Percentiles rank a stretch among this genome's conserved stretches.
Conservation (phyloP, 2,329 filamentous ascomycete species). For the Nigrospora sphaerica region DNA sequence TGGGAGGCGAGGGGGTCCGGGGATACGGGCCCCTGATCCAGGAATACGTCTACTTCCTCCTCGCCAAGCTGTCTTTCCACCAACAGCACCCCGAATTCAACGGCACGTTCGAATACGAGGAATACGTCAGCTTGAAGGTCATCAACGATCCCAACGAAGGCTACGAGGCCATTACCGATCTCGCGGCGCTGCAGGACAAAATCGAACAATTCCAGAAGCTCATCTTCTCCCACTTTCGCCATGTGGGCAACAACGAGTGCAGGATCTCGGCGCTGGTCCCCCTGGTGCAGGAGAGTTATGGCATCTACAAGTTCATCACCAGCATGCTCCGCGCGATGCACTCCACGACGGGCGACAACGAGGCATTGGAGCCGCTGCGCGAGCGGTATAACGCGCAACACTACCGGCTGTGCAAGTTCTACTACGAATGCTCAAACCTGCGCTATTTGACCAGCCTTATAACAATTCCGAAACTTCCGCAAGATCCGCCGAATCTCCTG, state of each 20-base stretch:
- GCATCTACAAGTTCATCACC: slow-evolving; percentile 98
- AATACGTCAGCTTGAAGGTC: slow-evolving; percentile 95
- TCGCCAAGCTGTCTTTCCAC: slow-evolving; percentile 94
- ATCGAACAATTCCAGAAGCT: slow-evolving; percentile 98
- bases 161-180: slow-evolving; percentile 90
- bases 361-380: slow-evolving; percentile 81
- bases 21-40: slow-evolving; percentile 89
- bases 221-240: slow-evolving; percentile 93
- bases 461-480: slow-evolving; percentile 89
- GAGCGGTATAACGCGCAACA: slow-evolving; percentile 92
- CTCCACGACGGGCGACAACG: slow-evolving; percentile 87
- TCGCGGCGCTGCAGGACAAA: slow-evolving; percentile 95
- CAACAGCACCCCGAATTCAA: slow-evolving; percentile 97
- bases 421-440: slow-evolving; percentile 97
- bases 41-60: slow-evolving; percentile 93
- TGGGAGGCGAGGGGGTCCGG: slow-evolving; percentile 75
- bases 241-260: slow-evolving; percentile 90
- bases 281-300: slow-evolving; percentile 94
- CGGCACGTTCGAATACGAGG: slow-evolving; percentile 96
- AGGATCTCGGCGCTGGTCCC: slow-evolving; percentile 90
- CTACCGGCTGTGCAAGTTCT: slow-evolving; percentile 93
- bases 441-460: slow-evolving; percentile 95
- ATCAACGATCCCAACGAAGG: slow-evolving; percentile 99
- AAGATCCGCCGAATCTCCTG: slow-evolving; percentile 85
- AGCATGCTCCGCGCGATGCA: slow-evolving; percentile 99